These are phyloP conservation scores for Paramecium octaurelia DNA, from an alignment of 73 alveolate genomes.

Conservation along the genomic window DNA sequence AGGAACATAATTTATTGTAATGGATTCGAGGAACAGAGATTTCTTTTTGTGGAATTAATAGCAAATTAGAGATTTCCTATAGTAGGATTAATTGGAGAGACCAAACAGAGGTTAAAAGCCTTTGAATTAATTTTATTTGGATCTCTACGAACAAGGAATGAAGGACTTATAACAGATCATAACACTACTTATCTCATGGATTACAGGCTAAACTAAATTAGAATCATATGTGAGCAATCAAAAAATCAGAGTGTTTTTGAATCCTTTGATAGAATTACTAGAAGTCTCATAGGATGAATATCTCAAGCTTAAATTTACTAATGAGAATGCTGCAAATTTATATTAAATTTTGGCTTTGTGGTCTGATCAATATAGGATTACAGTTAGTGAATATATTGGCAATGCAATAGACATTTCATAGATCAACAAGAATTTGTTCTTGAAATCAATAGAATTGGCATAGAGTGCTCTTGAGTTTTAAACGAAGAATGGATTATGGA, in stretches of 20 bases:
- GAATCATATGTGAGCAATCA: slow-evolving; percentile 30
- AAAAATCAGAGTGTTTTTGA: background rate
- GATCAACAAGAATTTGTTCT: background rate
- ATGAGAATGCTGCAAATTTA: background rate
- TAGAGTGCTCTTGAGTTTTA: background rate
- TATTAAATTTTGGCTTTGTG: background rate
- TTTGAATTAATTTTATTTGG: slow-evolving; percentile 12
- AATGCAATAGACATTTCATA: background rate
- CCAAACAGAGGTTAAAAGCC: background rate
- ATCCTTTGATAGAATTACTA: slow-evolving; percentile 3
- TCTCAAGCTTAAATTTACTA: background rate
- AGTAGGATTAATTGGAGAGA: background rate
- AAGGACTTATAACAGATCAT: background rate
- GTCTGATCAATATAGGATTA: slow-evolving; percentile 1
- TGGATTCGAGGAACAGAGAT: slow-evolving; percentile 48
- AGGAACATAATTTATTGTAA: slow-evolving; percentile 12
- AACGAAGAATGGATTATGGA: background rate
- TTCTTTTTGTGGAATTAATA: background rate
- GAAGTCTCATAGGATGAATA: background rate
- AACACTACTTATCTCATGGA: background rate
- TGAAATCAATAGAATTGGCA: slow-evolving; percentile 6
- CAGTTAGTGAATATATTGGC: slow-evolving; percentile 8
- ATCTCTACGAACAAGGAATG: slow-evolving; percentile 25
- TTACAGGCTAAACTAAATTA: slow-evolving; percentile 14
- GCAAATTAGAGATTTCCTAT: background rate